Base-by-base conservation (phyloP, 306 rosid genomes). In the Quercus parvula region DNA sequence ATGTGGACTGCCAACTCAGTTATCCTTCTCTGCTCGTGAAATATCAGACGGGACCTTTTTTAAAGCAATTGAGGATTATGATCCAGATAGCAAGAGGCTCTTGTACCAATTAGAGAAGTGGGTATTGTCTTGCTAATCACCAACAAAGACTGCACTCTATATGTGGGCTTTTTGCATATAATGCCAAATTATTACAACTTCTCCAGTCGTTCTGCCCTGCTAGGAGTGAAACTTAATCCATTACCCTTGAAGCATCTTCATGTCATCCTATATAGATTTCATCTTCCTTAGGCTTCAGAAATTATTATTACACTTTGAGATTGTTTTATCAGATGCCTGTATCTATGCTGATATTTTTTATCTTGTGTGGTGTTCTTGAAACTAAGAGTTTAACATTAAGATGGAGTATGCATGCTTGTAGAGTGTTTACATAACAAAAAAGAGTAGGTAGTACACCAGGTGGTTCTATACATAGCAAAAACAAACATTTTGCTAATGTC, bases 21-120 rank as follows among this genome's bases (percentile, higher is more conserved):
- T 91, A 82, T 95, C 99, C 75, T 95, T 95, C 89, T 90, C 98
- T 71, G 99, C 98, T 70, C 96, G 94, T 52, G 99, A 95, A 90
- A 87, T 93, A 76, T 75, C 98, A 30, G 99, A 95, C 83, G 99
- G 99, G 35, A 80, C 99, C 84, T 88, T 95, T 85, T 95, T 92
- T 90, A 93, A 93, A 87, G 94, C 97, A 80, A 92, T 91, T 74
- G 96, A 93, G 90, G 93, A 92, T 81, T 93, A 84, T 85, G 99
- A 95, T 86, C 97, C 96, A 6, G 99, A 95, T 81, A 91, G 88
- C 86, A 88, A 87, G 92, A 92, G 98, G 83, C 82, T 92, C 56
- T 79, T 91, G 59, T 77, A 91, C 80, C 99, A 85, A 77, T 90
- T 95, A 84, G 62, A 93, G 86, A 95, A 88, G 99, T 95, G 82